Evolutionary conservation across 1,284 basidiomycete species (phyloP).

Genomic region (Moesziomyces globuligerus): DNA sequence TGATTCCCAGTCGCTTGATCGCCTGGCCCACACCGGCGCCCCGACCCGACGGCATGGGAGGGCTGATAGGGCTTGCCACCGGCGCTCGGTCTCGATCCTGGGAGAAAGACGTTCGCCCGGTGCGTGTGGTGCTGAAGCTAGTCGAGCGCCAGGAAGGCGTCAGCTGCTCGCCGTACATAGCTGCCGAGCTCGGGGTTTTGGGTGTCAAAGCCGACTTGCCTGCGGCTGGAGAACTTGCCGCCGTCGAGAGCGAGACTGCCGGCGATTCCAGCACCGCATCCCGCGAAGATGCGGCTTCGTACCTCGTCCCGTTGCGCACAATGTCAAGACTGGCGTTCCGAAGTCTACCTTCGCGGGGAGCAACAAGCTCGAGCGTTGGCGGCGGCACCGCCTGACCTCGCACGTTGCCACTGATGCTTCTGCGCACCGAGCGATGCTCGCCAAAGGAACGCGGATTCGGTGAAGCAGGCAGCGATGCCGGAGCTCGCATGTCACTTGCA

Average conservation of each 20-base stretch:
- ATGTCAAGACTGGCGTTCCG: slow-evolving; percentile 23
- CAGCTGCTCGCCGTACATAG: slow-evolving; percentile 15
- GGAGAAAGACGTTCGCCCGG: slow-evolving; percentile 35
- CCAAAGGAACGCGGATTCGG: slow-evolving; percentile 36
- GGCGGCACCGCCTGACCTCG: slow-evolving; percentile 11
- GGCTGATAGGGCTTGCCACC: slow-evolving; percentile 41
- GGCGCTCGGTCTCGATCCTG: slow-evolving; percentile 43
- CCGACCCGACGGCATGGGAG: slow-evolving; percentile 13
- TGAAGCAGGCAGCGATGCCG: slow-evolving; percentile 11
- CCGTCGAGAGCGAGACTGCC: slow-evolving; percentile 11
- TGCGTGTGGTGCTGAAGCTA: slow-evolving; percentile 15
- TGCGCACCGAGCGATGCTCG: slow-evolving; percentile 31
- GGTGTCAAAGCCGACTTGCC: slow-evolving; percentile 9
- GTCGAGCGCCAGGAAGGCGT: slow-evolving; percentile 34
- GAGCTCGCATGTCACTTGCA: neutral
- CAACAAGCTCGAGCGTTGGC: slow-evolving; percentile 13
- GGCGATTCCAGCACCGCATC: slow-evolving; percentile 1
- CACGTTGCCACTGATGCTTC: slow-evolving; percentile 16
- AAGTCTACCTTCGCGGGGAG: neutral
- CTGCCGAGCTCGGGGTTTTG: slow-evolving; percentile 15
- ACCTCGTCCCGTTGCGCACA: slow-evolving; percentile 8
- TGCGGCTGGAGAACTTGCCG: slow-evolving; percentile 7
- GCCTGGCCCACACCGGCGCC: slow-evolving; percentile 17
- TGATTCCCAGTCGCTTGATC: slow-evolving; percentile 23
- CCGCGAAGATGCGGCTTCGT: neutral